A percentile compares a stretch with the other conserved stretches of the same genome.
Conservation (phyloP, 345 rosid species). For the Brassica rapa region DNA sequence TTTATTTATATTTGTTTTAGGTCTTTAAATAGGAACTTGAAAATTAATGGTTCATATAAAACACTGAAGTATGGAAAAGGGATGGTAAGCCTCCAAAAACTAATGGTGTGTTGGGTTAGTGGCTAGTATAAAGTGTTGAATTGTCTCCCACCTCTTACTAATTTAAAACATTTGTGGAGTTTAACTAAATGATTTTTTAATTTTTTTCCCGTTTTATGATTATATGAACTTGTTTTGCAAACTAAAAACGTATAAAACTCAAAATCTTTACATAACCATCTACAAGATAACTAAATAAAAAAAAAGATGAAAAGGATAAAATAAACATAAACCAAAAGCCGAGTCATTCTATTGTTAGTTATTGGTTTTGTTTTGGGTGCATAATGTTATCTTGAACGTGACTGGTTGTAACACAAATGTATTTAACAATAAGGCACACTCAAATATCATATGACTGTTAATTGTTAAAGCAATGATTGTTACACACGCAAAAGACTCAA, state of each 20-base stretch:
- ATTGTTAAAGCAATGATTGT: slow-evolving; percentile 9
- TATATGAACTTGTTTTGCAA: no score
- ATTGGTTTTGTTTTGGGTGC: not conserved
- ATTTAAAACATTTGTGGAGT: not conserved
- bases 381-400: not conserved
- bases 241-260: no score
- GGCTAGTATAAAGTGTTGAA: not conserved
- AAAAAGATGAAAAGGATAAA: not conserved
- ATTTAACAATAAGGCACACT: slow-evolving; percentile 12
- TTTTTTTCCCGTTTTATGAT: not conserved
- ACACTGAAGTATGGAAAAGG: not conserved
- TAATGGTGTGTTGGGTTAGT: no score
- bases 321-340: not conserved
- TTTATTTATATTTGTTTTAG: slow-evolving; percentile 5
- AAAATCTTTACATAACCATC: not conserved
- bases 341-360: not conserved
- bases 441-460: slow-evolving; percentile 7
- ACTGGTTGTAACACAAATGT: not conserved
- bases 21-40: not conserved
- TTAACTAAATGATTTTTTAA: not conserved
- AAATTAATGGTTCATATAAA: not conserved
- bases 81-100: not conserved
- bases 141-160: not conserved
- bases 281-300: not conserved
- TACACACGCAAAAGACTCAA: slow-evolving; percentile 43